phyloP scores from a whole-genome alignment of 106 monocot genomes.

The Chionographis japonica region DNA sequence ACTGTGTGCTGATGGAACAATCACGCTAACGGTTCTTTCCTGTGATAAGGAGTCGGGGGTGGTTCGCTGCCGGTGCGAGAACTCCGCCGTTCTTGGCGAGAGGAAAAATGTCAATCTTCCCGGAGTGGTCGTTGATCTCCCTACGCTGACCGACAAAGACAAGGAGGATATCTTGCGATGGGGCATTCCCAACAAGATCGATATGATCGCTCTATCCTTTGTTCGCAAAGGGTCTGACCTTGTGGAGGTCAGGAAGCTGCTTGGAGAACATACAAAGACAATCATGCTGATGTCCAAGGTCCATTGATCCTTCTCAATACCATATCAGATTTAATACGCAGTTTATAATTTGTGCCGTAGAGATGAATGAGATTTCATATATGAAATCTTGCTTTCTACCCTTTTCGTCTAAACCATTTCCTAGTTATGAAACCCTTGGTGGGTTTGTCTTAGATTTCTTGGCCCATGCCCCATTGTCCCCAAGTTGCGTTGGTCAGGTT shows the following conservation, averaged over 20 bases:
- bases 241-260: slow-evolving; percentile 41
- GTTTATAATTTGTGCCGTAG: too few species aligned
- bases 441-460: neutral
- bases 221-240: slow-evolving; percentile 61
- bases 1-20: slow-evolving; percentile 56
- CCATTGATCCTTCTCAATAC: neutral
- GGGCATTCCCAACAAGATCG: slow-evolving; percentile 64
- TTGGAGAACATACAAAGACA: slow-evolving; percentile 49
- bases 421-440: neutral
- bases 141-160: slow-evolving; percentile 59
- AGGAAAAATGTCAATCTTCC: slow-evolving; percentile 71
- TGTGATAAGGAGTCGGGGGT: slow-evolving; percentile 33
- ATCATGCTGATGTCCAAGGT: slow-evolving; percentile 72
- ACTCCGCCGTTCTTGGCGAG: slow-evolving; percentile 51
- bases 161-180: slow-evolving; percentile 55
- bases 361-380: too few species aligned
- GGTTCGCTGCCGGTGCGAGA: slow-evolving; percentile 55
- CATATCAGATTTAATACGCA: too few species aligned
- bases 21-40: slow-evolving; percentile 46
- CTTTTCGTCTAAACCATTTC: too few species aligned
- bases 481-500: too few species aligned
- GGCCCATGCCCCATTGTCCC: too few species aligned
- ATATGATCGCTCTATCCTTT: slow-evolving; percentile 62
- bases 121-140: slow-evolving; percentile 60
- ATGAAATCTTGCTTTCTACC: too few species aligned